Base-by-base conservation (phyloP, 2,329 filamentous ascomycete genomes). In the Verticillium klebahnii region DNA sequence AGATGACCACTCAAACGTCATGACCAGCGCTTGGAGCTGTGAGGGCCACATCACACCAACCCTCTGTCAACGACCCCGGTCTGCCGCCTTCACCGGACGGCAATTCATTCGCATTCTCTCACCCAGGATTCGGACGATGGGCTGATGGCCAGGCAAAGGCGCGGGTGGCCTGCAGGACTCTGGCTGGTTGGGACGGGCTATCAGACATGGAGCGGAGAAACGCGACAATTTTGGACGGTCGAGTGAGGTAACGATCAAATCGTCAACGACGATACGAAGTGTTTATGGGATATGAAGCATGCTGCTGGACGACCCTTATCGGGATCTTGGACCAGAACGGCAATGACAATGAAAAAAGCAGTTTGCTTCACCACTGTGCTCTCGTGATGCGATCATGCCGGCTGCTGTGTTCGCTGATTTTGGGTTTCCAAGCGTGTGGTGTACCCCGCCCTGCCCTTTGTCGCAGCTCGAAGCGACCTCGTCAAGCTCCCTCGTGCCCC, bases 1-100 rank as follows among this genome's bases (percentile, higher is more conserved):
- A 63, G 64, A 64, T 65, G 64, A 64, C 36, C 45, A 61, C 58
- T 34, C 31, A 34, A 52, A 52, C 52, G 45, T 60, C 55, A 62
- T 65, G 61, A 63, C 56, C 40, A 39, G 32, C 56, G 17, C 31
- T 39, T n/a, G 39, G 52, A 62, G 34, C 17, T 59, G 60, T 36
- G 19, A 37, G 17, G 31, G 58, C 64, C 54, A 57, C 56, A 58
- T 59, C 25, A 56, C 54, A 56, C 54, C 54, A 31, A 56, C 19
- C 54, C 15, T 34, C 54, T 32, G 15, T 32, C 54, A 56, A 8
- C 11, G 50, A 52, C 45, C 45, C 45, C 45, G 45, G 45, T 52
- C 45, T 52, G 45, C 45, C 45, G 45, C 45, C 45, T 52, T 52
- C 19, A 29, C 45, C n/a, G 45, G 45, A 25, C 19, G 45, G 45